Percentiles rank a stretch among this genome's conserved stretches.
phyloP scores from a whole-genome alignment of 148 eudicot genomes.

The Rheum nobile region DNA sequence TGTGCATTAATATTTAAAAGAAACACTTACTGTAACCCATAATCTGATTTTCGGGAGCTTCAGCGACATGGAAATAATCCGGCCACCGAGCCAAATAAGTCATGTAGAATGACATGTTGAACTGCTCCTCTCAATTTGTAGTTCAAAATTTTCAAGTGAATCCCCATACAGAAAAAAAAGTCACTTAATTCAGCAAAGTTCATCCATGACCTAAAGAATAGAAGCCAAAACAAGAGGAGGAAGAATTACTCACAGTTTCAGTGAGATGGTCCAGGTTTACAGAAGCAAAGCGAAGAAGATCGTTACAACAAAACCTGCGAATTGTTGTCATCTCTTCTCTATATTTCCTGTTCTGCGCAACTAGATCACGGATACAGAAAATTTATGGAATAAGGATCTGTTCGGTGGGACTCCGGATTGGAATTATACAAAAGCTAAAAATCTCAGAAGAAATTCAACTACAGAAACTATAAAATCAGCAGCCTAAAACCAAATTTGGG shows the following conservation, averaged over 20 bases:
- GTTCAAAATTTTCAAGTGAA: conserved; percentile 1
- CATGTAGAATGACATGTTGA: conserved; percentile 99
- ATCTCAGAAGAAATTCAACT: too few species aligned
- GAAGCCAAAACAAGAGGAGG: background rate
- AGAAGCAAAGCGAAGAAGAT: conserved; percentile 79
- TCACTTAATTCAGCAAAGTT: background rate
- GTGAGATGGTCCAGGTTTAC: conserved; percentile 93
- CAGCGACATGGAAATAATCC: conserved; percentile 87
- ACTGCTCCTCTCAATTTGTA: conserved; percentile 31
- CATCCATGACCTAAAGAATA: background rate
- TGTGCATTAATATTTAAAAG: background rate
- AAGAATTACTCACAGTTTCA: conserved; percentile 54
- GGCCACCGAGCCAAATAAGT: conserved; percentile 97
- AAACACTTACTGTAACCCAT: conserved; percentile 83
- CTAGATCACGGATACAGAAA: background rate
- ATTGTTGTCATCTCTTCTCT: conserved; percentile 64
- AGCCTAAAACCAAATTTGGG: background rate
- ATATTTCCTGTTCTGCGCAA: background rate
- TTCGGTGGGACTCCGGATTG: background rate
- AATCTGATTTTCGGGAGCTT: conserved; percentile 73
- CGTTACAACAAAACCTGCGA: conserved; percentile 77
- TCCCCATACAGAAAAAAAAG: background rate
- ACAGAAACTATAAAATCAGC: background rate
- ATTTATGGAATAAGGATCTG: background rate
- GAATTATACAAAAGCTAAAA: too few species aligned